Conservation (phyloP, 2,329 filamentous ascomycete species). For the Trichothecium sympodiale region DNA sequence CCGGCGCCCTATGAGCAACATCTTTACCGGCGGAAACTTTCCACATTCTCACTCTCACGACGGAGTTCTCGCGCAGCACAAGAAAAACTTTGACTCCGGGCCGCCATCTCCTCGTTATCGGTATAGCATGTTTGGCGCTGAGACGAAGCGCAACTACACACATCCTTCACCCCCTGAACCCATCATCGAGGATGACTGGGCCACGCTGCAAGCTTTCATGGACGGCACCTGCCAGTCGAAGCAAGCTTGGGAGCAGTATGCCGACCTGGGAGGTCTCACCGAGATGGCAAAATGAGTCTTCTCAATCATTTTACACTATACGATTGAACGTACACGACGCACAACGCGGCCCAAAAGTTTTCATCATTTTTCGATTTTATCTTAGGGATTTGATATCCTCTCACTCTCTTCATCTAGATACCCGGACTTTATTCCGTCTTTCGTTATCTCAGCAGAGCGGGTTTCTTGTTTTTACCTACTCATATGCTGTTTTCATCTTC, state of each 20-base stretch:
- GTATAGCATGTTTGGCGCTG: not conserved
- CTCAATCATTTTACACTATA: conserved; percentile 5
- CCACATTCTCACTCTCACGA: conserved; percentile 14
- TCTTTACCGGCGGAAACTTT: conserved; percentile 12
- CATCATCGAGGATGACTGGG: conserved; percentile 19
- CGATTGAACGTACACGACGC: not conserved
- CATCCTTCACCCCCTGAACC: conserved; percentile 1
- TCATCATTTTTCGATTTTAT: conserved; percentile 1
- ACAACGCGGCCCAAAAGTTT: not conserved
- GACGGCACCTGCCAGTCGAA: conserved; percentile 13
- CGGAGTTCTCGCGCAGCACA: conserved; percentile 11
- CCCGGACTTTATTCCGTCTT: too few species aligned
- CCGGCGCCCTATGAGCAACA: conserved; percentile 16
- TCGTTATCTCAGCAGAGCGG: too few species aligned
- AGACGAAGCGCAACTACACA: not conserved
- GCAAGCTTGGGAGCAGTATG: conserved; percentile 34
- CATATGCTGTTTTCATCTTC: too few species aligned
- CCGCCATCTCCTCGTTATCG: not conserved
- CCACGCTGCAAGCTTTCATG: conserved; percentile 24
- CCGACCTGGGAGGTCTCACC: conserved; percentile 33
- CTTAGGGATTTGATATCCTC: conserved; percentile 1
- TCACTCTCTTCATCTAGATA: too few species aligned
- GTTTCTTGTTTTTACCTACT: too few species aligned
- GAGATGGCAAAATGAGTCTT: conserved; percentile 18
- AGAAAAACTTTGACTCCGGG: not conserved